Evolutionary conservation across 805 yeast genomes (phyloP), one percentile per base, ranked within the genome.

Genomic region (Isabelozyma rhagii): DNA sequence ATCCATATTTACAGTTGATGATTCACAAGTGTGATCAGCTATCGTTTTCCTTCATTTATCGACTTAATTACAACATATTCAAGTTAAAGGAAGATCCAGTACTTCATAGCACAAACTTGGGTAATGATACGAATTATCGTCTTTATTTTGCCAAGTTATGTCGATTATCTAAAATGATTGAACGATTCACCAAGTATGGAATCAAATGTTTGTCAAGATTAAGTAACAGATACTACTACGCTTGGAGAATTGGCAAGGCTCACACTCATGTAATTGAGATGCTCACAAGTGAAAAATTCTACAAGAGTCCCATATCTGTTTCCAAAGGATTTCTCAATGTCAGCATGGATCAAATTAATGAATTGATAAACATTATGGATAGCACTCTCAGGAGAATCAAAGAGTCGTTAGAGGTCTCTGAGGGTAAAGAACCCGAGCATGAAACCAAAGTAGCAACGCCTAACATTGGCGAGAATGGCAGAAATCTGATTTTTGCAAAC

Each of bases 181-280:
- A 63, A 48, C 62, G 60, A 41, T 43, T 56, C 27, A 45, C 49
- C 14, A 54, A 57, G 31, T 59, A 51, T 50, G 52, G 60, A 43
- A 55, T 64, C 34, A 54, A 48, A 27, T 47, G 60, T 64, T 52
- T 71, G 34, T 74, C 67, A 15, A 71, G 72, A 39, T 64, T 86
- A 36, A 80, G 88, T 17, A 72, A 68, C 25, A 74, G 82, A 53
- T 85, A 84, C 59, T 82, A 81, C 50, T 84, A 83, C 59, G 87
- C 90, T 2, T 83, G 85, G 83, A 78, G 87, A 64, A 75, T 85
- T 60, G 73, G 81, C 38, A 84, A 83, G 56, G 84, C 87, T 0
- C 80, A 79, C 46, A 62, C 62, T 5, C 74, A 69, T 43, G 56
- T 82, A 17, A 54, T 75, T 10, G 67, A 64, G 21, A 47, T 77